Conservation (phyloP, 495 filamentous ascomycete genomes). For the Hyaloscypha bicolor region DNA sequence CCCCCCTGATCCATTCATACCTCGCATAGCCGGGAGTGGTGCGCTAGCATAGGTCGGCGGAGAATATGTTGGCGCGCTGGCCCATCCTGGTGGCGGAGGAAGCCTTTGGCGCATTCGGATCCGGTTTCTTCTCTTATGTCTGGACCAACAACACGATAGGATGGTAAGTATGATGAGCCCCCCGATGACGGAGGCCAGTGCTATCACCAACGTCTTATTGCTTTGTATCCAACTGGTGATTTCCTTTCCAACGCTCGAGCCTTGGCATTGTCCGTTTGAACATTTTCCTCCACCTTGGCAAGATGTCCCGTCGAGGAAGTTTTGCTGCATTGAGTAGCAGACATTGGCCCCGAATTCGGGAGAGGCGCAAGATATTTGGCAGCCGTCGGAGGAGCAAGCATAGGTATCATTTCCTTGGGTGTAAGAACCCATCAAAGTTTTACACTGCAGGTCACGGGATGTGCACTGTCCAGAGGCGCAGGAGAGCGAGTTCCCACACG, state of each 20-base stretch:
- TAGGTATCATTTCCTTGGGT: constrained; percentile 73
- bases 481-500: constrained; percentile 66
- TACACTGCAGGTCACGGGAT: constrained; percentile 87
- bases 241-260: constrained; percentile 59
- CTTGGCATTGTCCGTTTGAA: constrained; percentile 70
- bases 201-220: constrained; percentile 77
- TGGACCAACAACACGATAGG: constrained; percentile 58
- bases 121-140: constrained; percentile 48
- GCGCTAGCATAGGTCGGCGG: neutral
- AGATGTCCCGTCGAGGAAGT: constrained; percentile 90
- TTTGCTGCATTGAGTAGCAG: constrained; percentile 80
- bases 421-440: constrained; percentile 79
- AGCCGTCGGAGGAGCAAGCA: constrained; percentile 75
- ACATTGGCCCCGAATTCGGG: constrained; percentile 63
- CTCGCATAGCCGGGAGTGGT: neutral
- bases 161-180: constrained; percentile 65
- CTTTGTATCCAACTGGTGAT: constrained; percentile 67
- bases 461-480: constrained; percentile 97
- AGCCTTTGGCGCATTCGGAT: constrained; percentile 3
- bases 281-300: constrained; percentile 85
- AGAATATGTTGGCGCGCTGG: neutral
- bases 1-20: neutral
- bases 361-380: constrained; percentile 74
- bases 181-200: constrained; percentile 68
- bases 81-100: constrained; percentile 18